Evolutionary conservation across 192 early-diverging fungal genomes (phyloP), one percentile per base, ranked within the genome.

Genomic region (Coemansia sp.): DNA sequence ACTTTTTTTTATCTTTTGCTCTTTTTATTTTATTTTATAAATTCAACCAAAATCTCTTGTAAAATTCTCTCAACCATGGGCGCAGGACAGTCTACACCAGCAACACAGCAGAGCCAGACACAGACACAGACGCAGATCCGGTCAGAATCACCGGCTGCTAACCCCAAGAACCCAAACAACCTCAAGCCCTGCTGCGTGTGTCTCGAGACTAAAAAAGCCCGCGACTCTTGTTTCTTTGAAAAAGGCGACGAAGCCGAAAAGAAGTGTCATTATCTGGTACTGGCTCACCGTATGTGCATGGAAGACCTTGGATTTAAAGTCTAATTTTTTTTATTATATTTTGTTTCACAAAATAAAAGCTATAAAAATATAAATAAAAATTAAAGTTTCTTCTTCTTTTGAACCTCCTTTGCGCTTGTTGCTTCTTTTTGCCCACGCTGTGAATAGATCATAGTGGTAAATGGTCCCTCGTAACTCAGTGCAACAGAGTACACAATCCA

Each of bases 121-220:
- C 36, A 38, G n/a, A n/a, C n/a, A n/a, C n/a, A n/a, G n/a, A n/a
- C n/a, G n/a, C n/a, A n/a, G n/a, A n/a, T n/a, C 29, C 12, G 55
- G 12, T 56, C 56, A 49, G 29, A 50, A 7, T 7, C 59, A 60
- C 34, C 29, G 29, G 18, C 29, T 29, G 12, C 18, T n/a, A 60
- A 34, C 38, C 42, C 52, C 18, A 64, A 60, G 57, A 56, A 38
- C 56, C 67, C 67, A 2, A 16, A 52, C 14, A 58, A 57, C 25
- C 75, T 88, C 72, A 96, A 95, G 81, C 96, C 96, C 22, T 98
- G 96, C 85, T 98, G 96, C 73, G 93, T 93, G 18, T 98, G 96
- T 71, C 94, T 93, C 32, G 96, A 98, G 64, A 98, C 96, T 8
- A 93, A 96, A 71, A 92, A 88, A 72, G 87, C 81, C 40, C 87